These are phyloP conservation scores for barley (Hordeum vulgare) DNA, from an alignment of 176 grass and related monocot genomes.

Conservation along the genomic window MorexV3_pseudomolecules_assembly NC_058520.1:579805318-579805817, in stretches of 20 bases:
- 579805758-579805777: background rate
- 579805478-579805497: conserved; percentile 54
- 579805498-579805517: conserved; percentile 55
- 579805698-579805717: background rate
- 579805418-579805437: background rate
- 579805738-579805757: conserved; percentile 49
- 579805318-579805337: background rate
- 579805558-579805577: conserved; percentile 56
- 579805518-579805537: conserved; percentile 74
- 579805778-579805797: conserved; percentile 6
- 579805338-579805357: background rate
- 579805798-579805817: no score
- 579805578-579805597: conserved; percentile 76
- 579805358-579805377: background rate
- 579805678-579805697: conserved; percentile 60
- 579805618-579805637: conserved; percentile 53
- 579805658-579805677: conserved; percentile 61
- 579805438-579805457: background rate
- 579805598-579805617: conserved; percentile 61
- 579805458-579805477: conserved; percentile 1
- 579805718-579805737: background rate
- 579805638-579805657: conserved; percentile 79
- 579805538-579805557: conserved; percentile 52
- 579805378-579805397: background rate
- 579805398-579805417: no score